phyloP scores from a whole-genome alignment of 306 rosid species.

The Pterocarpus macrocarpus region DNA sequence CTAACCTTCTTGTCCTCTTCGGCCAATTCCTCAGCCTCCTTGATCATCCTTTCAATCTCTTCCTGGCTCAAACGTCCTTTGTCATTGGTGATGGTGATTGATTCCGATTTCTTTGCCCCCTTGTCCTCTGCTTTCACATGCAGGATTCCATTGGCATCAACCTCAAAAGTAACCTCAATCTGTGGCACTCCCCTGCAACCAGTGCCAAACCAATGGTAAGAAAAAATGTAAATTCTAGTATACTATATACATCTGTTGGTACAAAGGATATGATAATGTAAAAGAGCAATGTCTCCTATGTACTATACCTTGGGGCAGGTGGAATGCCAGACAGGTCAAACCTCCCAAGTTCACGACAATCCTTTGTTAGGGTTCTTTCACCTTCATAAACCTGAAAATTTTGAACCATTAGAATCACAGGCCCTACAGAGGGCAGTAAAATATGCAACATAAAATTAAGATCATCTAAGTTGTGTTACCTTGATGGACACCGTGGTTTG shows the following conservation, averaged over 20 bases:
- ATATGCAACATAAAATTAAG: neutral
- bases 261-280: neutral
- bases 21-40: constrained; percentile 69
- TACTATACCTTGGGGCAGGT: constrained; percentile 66
- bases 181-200: constrained; percentile 67
- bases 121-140: constrained; percentile 70
- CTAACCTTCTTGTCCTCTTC: constrained; percentile 62
- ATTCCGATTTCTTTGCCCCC: constrained; percentile 58
- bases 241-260: neutral
- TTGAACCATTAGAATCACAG: neutral
- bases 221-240: neutral
- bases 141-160: constrained; percentile 66
- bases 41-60: constrained; percentile 66
- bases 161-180: constrained; percentile 71
- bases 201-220: neutral
- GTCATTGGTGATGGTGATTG: constrained; percentile 65
- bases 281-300: neutral
- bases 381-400: constrained; percentile 58
- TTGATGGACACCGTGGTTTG: constrained; percentile 62
- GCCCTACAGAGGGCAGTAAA: neutral
- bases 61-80: constrained; percentile 72
- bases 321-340: constrained; percentile 64
- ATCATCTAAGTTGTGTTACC: constrained; percentile 20
- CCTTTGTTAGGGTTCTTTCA: constrained; percentile 65
- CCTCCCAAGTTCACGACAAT: constrained; percentile 60